Conservation (phyloP, 208 protist genomes). For the Leishmania guyanensis region DNA sequence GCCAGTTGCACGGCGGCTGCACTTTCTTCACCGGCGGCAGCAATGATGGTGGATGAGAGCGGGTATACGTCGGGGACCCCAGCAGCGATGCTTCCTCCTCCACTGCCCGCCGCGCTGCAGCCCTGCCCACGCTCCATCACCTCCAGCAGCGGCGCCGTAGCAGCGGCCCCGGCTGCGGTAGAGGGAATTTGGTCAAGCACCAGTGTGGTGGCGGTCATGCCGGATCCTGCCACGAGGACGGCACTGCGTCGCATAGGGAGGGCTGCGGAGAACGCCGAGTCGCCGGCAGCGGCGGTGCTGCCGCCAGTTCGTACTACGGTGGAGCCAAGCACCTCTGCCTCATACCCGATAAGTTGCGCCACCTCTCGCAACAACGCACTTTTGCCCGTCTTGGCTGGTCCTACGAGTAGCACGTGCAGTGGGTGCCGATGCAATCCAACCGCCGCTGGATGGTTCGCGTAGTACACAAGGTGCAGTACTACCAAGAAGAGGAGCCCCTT, state of each 20-base stretch:
- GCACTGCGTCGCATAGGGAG: constrained; percentile 32
- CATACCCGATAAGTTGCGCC: constrained; percentile 35
- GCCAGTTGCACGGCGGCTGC: constrained; percentile 32
- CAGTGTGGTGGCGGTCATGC: constrained; percentile 40
- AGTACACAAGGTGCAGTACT: constrained; percentile 57
- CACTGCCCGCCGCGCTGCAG: constrained; percentile 1
- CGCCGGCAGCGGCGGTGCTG: constrained; percentile 12
- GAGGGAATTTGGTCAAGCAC: constrained; percentile 56
- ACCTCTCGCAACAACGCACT: constrained; percentile 52
- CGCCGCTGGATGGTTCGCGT: constrained; percentile 18
- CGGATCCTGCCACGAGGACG: constrained; percentile 52
- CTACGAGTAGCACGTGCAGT: constrained; percentile 64
- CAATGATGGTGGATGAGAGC: constrained; percentile 45
- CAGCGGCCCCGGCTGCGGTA: background rate
- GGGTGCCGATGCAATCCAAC: constrained; percentile 21
- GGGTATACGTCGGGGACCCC: background rate
- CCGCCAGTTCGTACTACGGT: constrained; percentile 43
- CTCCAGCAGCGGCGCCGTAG: constrained; percentile 16
- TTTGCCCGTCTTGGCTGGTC: constrained; percentile 58
- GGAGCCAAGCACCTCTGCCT: constrained; percentile 42
- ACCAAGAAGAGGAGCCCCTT: constrained; percentile 64
- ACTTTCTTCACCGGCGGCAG: constrained; percentile 48
- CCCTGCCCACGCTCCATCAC: constrained; percentile 23
- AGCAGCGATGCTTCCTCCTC: background rate
- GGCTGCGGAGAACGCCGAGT: constrained; percentile 33